A percentile compares a stretch with the other conserved stretches of the same genome.
Conservation (phyloP, 2,329 filamentous ascomycete species). For the Incumbomyces lentus region DNA sequence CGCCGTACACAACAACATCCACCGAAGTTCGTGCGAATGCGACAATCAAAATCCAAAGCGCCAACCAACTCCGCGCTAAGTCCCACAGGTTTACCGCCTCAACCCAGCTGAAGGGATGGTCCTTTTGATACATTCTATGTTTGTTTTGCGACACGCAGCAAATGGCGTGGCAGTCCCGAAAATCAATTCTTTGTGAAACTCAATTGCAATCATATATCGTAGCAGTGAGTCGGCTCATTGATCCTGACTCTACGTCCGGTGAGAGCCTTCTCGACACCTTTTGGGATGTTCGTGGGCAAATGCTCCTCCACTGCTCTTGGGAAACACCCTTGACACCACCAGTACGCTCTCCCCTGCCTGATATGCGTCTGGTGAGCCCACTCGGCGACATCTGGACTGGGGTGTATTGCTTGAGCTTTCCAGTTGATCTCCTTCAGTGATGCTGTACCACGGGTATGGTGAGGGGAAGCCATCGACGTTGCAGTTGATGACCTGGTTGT, state of each 20-base stretch:
- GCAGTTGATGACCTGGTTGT: slow-evolving; percentile 3
- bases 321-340: slow-evolving; percentile 19
- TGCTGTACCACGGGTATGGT: neutral
- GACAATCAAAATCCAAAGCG: no score
- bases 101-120: neutral
- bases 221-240: slow-evolving; percentile 4
- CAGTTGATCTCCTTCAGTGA: neutral
- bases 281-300: slow-evolving; percentile 5
- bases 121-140: neutral
- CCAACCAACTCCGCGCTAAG: no score
- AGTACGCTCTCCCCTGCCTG: slow-evolving; percentile 17
- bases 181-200: neutral
- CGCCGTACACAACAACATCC: no score
- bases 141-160: no score
- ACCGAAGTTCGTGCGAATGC: no score
- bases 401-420: slow-evolving; percentile 11
- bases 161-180: no score
- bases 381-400: slow-evolving; percentile 15
- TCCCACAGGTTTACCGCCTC: no score
- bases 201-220: slow-evolving; percentile 2
- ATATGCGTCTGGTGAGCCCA: slow-evolving; percentile 21
- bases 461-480: neutral
- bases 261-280: slow-evolving; percentile 2
- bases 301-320: slow-evolving; percentile 6
- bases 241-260: slow-evolving; percentile 5